Evolutionary conservation across 148 eudicot genomes (phyloP).

Genomic region (Vaccinium vitisidaea): DNA sequence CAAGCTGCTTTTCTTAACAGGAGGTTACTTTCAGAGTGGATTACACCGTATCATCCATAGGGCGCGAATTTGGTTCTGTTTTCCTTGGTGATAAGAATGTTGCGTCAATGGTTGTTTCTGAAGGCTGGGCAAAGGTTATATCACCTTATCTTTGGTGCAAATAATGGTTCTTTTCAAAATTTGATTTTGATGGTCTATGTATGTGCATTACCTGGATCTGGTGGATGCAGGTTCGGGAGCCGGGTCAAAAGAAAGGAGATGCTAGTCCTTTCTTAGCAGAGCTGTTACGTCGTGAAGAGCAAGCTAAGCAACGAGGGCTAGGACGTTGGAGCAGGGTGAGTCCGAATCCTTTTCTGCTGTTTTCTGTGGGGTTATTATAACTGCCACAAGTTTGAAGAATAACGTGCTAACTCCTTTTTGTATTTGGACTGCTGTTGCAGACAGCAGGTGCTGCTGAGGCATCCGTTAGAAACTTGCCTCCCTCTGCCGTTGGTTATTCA

Average conservation of each 20-base stretch:
- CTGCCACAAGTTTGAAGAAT: not conserved
- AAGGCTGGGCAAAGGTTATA: conserved; percentile 95
- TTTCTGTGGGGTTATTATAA: not conserved
- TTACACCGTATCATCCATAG: conserved; percentile 54
- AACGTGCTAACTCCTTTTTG: not conserved
- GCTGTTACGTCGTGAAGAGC: conserved; percentile 61
- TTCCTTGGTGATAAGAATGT: conserved; percentile 60
- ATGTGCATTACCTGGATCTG: conserved; percentile 12
- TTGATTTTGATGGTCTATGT: conserved; percentile 2
- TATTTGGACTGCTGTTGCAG: conserved; percentile 34
- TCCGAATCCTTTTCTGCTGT: conserved; percentile 9
- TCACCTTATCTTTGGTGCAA: conserved; percentile 6
- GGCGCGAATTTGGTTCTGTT: conserved; percentile 81
- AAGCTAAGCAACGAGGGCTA: conserved; percentile 75
- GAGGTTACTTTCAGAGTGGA: conserved; percentile 84
- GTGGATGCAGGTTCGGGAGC: conserved; percentile 68
- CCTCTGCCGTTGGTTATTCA: conserved; percentile 76
- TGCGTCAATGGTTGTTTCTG: conserved; percentile 61
- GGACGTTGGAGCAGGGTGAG: conserved; percentile 90
- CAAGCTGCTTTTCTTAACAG: conserved; percentile 30
- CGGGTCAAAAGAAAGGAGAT: conserved; percentile 64
- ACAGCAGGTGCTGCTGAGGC: conserved; percentile 80
- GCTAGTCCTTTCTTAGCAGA: conserved; percentile 56
- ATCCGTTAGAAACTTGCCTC: conserved; percentile 78
- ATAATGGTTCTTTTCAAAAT: not conserved